Base-by-base conservation (phyloP, 345 rosid genomes). In the Bruguiera gymnorhiza region DNA sequence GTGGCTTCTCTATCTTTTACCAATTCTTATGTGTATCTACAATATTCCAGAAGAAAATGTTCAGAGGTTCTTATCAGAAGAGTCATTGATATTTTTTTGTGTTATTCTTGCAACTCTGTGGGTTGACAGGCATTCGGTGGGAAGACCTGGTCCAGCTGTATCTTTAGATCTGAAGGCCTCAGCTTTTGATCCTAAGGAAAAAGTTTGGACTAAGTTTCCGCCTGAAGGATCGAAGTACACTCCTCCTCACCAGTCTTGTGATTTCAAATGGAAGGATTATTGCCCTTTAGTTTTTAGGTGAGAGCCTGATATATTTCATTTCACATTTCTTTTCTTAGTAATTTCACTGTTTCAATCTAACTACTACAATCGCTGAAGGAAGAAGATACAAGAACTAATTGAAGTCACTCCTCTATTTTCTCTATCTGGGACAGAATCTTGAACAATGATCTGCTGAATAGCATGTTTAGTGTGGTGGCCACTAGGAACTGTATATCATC, bases 241-340 rank as follows among this genome's bases (percentile, higher is more conserved):
- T 68, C 98, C 99, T 43, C 98, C 98, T 57, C 99, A 95, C 78
- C 92, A 82, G 79, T 95, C 97, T 52, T 76, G 80, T 52, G 99
- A 95, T 62, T 95, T 95, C 78, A 92, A 70, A 77, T 95, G 99
- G 99, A 95, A 95, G 79, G 99, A 95, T 64, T 95, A 95, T 73
- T 92, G 99, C 63, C 99, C 98, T 19, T 85, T 95, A 68, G 99
- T 92, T 73, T 95, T 95, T 87, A 90, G 99, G 99, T 95, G 56
- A 54, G 72, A 55, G 34, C 70, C 53, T 67, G 8, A 34, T 43
- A 27, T 39, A 61, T 69, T 31, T 21, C 10, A 11, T 66, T 56
- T n/a, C 59, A 55, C 61, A 26, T 21, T 43, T 13, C 31, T 29
- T 52, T 36, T 67, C 13, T 64, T 18, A 26, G 23, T 26, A 37